Percentiles rank a stretch among this genome's conserved stretches.
These are phyloP conservation scores for Gnaphalium uliginosum DNA, from an alignment of 129 eudicot genomes.

Conservation along the genomic window DNA sequence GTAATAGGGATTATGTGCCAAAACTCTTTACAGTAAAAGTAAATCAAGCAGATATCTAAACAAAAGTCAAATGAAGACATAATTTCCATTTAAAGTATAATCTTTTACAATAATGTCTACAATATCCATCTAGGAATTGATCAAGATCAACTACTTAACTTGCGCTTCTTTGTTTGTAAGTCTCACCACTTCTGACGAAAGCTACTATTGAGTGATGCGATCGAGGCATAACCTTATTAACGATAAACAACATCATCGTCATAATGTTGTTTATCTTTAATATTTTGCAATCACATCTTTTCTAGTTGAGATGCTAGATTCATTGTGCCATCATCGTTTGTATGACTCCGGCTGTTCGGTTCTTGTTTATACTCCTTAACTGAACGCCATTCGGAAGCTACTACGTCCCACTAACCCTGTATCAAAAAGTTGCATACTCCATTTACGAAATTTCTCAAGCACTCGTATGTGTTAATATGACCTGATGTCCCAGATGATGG, in stretches of 20 bases:
- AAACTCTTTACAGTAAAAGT: too few species aligned
- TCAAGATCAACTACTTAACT: constrained; percentile 39
- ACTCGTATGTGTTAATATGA: too few species aligned
- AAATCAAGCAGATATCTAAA: too few species aligned
- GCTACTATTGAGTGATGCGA: constrained; percentile 35
- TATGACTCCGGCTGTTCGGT: background rate
- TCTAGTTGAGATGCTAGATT: background rate
- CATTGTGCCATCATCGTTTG: background rate
- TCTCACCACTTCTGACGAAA: constrained; percentile 65
- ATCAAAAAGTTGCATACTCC: background rate
- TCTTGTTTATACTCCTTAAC: background rate
- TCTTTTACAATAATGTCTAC: too few species aligned
- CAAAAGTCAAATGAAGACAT: too few species aligned
- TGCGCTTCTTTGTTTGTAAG: constrained; percentile 36
- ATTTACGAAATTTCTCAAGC: background rate
- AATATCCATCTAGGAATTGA: too few species aligned
- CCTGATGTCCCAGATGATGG: constrained; percentile 86
- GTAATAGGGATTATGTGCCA: too few species aligned
- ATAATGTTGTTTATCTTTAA: too few species aligned
- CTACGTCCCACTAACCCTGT: too few species aligned
- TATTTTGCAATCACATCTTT: background rate
- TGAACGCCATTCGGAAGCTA: too few species aligned
- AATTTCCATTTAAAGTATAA: too few species aligned
- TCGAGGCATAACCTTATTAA: too few species aligned
- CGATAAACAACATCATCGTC: background rate